Conservation (phyloP, 164 flowering plant species). For the Tinospora cordifolia region DNA sequence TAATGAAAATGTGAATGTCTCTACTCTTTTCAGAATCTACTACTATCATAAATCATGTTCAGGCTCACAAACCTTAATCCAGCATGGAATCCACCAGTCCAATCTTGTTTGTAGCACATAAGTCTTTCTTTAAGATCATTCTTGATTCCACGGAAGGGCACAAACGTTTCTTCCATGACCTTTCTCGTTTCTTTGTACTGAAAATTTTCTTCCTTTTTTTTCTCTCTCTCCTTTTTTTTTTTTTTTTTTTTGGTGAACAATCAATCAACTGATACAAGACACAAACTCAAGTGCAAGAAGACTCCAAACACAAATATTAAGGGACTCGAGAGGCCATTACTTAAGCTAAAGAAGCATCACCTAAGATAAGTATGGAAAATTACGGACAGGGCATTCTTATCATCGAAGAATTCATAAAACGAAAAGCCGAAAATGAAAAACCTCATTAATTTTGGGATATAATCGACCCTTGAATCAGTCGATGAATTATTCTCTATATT, state of each 20-base stretch:
- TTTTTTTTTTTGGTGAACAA: constrained; percentile 4
- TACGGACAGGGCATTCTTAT: constrained; percentile 34
- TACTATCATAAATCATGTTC: not conserved
- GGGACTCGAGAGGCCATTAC: constrained; percentile 58
- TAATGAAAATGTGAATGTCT: no score
- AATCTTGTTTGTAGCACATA: constrained; percentile 89
- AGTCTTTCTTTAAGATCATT: constrained; percentile 78
- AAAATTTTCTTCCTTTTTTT: not conserved
- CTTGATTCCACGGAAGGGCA: constrained; percentile 88
- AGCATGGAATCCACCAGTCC: constrained; percentile 77
- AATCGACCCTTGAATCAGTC: constrained; percentile 22
- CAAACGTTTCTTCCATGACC: constrained; percentile 89
- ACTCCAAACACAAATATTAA: not conserved
- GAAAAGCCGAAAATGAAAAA: constrained; percentile 7
- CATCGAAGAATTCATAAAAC: constrained; percentile 7
- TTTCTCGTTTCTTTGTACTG: constrained; percentile 8
- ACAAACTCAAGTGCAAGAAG: not conserved
- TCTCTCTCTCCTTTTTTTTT: not conserved
- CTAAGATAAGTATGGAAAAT: constrained; percentile 12
- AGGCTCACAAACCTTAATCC: constrained; percentile 63
- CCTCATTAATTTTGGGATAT: constrained; percentile 13
- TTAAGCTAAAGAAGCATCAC: constrained; percentile 33
- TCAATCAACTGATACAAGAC: constrained; percentile 14
- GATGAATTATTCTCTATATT: constrained; percentile 14
- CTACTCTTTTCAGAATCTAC: no score